Evolutionary conservation across 2,329 filamentous ascomycete species (phyloP), one percentile per base, ranked within the genome.

Genomic region (Aspergillaceae sp.): DNA sequence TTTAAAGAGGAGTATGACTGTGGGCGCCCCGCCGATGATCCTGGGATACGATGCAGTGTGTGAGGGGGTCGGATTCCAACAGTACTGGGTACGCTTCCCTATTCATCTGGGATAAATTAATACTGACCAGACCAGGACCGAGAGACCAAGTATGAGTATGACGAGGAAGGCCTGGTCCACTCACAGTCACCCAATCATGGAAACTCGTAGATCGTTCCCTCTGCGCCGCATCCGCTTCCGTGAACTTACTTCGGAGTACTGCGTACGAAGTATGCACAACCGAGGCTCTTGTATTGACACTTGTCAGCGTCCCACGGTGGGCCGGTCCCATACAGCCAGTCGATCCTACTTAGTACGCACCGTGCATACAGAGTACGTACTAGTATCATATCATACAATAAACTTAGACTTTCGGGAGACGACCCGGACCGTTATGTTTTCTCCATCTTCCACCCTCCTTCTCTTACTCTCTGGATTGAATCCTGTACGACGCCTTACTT

Each of bases 51-150:
- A 56, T 0, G 68, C 75, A 41, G 70, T 75, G 0, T 73, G 68
- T 34, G 65, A 71, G 7, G 69, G 69, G 0, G 71, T 74, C 19
- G 71, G 72, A 0, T 74, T 74, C 44, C 66, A 67, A 40, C 65
- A 70, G 29, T 72, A 72, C 46, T 71, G 64, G 61, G 62, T 63
- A 48, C 43, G 58, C 55, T 35, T 9, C 8, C 8, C 30, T 9
- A 32, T 32, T 32, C 19, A 19, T 19, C 19, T 19, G 19, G 32
- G 48, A 60, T 7, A 19, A 19, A 19, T 19, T 19, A 19, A 5
- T 30, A 30, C 0, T 44, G 40, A 11, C 4, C 62, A 69, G 43
- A 58, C 1, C 26, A 54, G 55, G 53, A 57, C 7, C 49, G 41
- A 9, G 55, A 57, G 42, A 45, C 47, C 41, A 51, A 53, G 40